phyloP scores from a whole-genome alignment of 2,329 filamentous ascomycete genomes.

The Alternaria atra region DNA sequence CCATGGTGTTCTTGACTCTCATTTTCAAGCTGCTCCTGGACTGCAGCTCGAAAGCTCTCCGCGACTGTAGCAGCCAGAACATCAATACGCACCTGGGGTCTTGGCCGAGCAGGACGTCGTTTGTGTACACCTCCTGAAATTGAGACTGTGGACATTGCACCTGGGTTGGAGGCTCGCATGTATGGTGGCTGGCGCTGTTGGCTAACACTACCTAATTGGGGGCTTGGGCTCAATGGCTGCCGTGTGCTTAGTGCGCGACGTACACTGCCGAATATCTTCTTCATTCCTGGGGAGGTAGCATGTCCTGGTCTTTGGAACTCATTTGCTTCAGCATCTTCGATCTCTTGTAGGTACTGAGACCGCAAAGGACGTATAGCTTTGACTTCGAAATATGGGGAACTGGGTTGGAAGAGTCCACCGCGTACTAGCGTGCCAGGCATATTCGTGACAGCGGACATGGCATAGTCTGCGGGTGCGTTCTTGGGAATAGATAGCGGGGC shows the following conservation, averaged over 20 bases:
- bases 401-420: slow-evolving; percentile 83
- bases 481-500: slow-evolving; percentile 61
- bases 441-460: slow-evolving; percentile 67
- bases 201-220: slow-evolving; percentile 29
- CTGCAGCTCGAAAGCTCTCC: slow-evolving; percentile 79
- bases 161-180: slow-evolving; percentile 42
- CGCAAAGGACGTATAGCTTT: slow-evolving; percentile 40
- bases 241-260: slow-evolving; percentile 78
- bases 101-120: slow-evolving; percentile 39
- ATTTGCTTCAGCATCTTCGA: slow-evolving; percentile 33
- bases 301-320: slow-evolving; percentile 36
- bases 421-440: slow-evolving; percentile 86
- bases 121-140: slow-evolving; percentile 44
- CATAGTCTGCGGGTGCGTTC: slow-evolving; percentile 51
- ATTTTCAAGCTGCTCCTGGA: slow-evolving; percentile 67
- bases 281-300: slow-evolving; percentile 71
- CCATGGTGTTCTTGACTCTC: slow-evolving; percentile 36
- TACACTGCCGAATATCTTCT: slow-evolving; percentile 85
- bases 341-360: slow-evolving; percentile 45
- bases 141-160: slow-evolving; percentile 31
- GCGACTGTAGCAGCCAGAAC: slow-evolving; percentile 79
- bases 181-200: slow-evolving; percentile 37
- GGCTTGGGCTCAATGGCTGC: slow-evolving; percentile 42
- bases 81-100: slow-evolving; percentile 74
- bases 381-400: slow-evolving; percentile 78